Evolutionary conservation across 176 grass and related monocot species (phyloP), one percentile per base, ranked within the genome.

Genomic region (Avena insularis): DNA sequence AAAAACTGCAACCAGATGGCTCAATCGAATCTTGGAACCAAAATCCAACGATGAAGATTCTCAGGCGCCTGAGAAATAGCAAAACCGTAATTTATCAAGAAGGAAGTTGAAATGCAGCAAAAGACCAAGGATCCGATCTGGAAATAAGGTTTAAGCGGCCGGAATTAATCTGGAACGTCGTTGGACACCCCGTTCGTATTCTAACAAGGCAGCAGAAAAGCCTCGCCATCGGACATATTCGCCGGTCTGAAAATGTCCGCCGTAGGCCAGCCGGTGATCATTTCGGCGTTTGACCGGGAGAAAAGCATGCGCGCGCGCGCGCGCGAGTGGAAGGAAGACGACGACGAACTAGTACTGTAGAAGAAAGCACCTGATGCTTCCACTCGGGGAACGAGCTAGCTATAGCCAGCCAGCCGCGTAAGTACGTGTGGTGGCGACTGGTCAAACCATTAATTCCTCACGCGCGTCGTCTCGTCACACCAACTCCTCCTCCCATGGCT

Each of bases 241-340:
- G 5, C 65, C 15, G 15, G 65, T 69, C 65, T 69, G 67, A 71
- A 43, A 71, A 43, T 43, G 43, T 8, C 1, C 43, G 43, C 43
- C 43, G 43, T 8, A 45, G 43, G 46, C 8, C 8, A 9, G 46
- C 46, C 46, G 9, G 9, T 48, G 46, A 48, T 71, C 68, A n/a
- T 71, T 71, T 9, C 67, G 67, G 68, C 68, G 53, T 71, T 71
- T 71, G 68, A 71, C 68, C 68, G 19, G 9, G n/a, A 10, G 46
- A 19, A 12, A n/a, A 15, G 16, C 1, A 71, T 14, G 68, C 68
- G 4, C 33, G 68, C 68, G 4, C 68, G 4, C 38, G 31, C 8
- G 46, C 7, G 8, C 46, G 7, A 48, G 46, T 43, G 65, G 38
- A 70, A 70, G 36, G 15, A 38, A 70, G 67, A 20, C 67, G 67